Percentiles rank a stretch among this genome's conserved stretches.
phyloP scores from a whole-genome alignment of 2,329 filamentous ascomycete species.

The Elsinoe ampelina region DNA sequence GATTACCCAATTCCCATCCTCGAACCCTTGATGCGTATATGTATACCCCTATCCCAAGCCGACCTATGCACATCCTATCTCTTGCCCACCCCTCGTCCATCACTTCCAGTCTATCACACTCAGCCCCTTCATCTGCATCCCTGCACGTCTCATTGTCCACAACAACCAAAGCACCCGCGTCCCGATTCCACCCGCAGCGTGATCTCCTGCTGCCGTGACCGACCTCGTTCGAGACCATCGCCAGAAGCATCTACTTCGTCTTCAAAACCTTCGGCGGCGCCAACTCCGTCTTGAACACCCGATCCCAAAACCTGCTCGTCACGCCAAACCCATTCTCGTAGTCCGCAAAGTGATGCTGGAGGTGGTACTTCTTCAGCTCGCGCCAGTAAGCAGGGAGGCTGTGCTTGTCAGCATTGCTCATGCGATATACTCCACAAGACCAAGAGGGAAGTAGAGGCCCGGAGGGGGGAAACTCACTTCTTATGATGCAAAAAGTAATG shows the following conservation, averaged over 20 bases:
- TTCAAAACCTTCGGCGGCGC: slow-evolving; percentile 44
- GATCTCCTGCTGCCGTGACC: too few species aligned
- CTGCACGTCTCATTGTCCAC: background rate
- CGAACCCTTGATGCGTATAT: background rate
- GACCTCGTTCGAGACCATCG: too few species aligned
- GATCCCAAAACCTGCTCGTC: slow-evolving; percentile 93
- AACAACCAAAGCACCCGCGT: too few species aligned
- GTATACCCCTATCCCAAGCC: background rate
- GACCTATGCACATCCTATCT: background rate
- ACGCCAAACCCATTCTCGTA: slow-evolving; percentile 97
- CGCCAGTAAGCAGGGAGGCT: slow-evolving; percentile 81
- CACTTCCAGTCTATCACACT: background rate
- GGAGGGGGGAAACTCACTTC: slow-evolving; percentile 45
- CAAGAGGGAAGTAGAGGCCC: background rate
- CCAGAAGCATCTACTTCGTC: slow-evolving; percentile 24
- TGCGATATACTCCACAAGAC: background rate
- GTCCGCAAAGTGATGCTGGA: slow-evolving; percentile 94
- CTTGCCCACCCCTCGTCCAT: background rate
- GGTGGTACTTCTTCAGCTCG: slow-evolving; percentile 91
- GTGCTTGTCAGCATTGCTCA: slow-evolving; percentile 8
- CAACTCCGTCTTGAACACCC: slow-evolving; percentile 82
- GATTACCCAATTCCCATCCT: background rate
- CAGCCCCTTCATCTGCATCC: background rate
- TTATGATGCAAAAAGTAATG: slow-evolving; percentile 98
- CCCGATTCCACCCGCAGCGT: too few species aligned